Conservation (phyloP, 441 rosid genomes). For the Gossypium lobatum region DNA sequence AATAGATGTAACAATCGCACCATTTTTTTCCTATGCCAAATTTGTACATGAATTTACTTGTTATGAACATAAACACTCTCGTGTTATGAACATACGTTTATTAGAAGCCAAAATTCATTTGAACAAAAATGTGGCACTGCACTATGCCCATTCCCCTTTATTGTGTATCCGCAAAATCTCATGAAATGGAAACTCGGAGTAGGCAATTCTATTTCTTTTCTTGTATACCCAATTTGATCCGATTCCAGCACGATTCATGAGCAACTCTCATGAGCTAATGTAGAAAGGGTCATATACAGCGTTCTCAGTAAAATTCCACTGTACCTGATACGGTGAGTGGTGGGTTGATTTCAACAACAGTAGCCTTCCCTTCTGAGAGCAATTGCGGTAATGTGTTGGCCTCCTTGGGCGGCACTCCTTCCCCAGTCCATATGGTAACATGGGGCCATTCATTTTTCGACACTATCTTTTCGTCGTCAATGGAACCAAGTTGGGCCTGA, state of each 20-base stretch:
- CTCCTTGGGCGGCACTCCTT: constrained; percentile 63
- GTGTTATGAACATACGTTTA: neutral
- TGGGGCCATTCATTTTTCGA: constrained; percentile 85
- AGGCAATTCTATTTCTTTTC: neutral
- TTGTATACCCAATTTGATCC: neutral
- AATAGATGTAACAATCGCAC: neutral
- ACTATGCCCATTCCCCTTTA: neutral
- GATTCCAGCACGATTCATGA: neutral
- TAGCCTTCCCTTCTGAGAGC: constrained; percentile 61
- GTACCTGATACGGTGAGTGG: constrained; percentile 56
- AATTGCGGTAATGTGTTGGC: constrained; percentile 66
- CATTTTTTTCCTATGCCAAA: neutral
- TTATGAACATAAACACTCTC: neutral
- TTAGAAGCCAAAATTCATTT: neutral
- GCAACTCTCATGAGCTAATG: neutral
- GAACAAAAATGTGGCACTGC: neutral
- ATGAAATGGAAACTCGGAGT: neutral
- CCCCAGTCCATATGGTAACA: constrained; percentile 73
- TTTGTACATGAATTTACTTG: neutral
- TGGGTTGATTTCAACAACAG: constrained; percentile 57
- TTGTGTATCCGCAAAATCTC: constrained; percentile 23
- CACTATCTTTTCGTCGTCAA: constrained; percentile 55
- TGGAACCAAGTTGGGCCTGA: constrained; percentile 55
- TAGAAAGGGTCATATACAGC: neutral
- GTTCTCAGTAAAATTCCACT: constrained; percentile 42